phyloP scores from a whole-genome alignment of 2,329 filamentous ascomycete genomes.

The Pseudocercospora macadamiae region DNA sequence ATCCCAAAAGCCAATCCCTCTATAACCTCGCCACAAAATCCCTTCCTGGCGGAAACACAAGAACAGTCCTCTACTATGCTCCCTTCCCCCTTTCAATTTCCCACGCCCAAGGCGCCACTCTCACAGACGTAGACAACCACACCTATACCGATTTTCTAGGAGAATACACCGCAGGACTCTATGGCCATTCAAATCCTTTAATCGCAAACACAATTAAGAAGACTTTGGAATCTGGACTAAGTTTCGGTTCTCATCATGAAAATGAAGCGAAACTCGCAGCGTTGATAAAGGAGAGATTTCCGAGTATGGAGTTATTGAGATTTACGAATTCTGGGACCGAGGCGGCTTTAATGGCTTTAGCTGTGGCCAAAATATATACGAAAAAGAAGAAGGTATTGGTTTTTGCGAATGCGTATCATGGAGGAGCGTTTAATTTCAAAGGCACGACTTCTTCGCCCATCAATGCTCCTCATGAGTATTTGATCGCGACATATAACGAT shows the following conservation, averaged over 20 bases:
- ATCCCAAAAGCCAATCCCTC: constrained; percentile 22
- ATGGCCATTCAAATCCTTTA: constrained; percentile 64
- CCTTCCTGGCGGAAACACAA: constrained; percentile 44
- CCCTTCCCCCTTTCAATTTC: constrained; percentile 44
- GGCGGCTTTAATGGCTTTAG: constrained; percentile 63
- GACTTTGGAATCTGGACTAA: constrained; percentile 55
- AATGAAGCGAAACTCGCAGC: constrained; percentile 58
- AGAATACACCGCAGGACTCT: constrained; percentile 68
- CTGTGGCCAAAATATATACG: constrained; percentile 55
- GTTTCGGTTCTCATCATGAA: constrained; percentile 56
- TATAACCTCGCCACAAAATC: constrained; percentile 37
- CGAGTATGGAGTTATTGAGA: constrained; percentile 56
- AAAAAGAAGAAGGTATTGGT: constrained; percentile 52
- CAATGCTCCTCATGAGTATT: constrained; percentile 56
- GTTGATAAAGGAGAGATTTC: constrained; percentile 58
- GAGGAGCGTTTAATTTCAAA: constrained; percentile 55
- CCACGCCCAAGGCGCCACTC: constrained; percentile 32
- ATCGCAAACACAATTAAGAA: constrained; percentile 56
- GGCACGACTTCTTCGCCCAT: constrained; percentile 19
- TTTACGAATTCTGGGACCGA: constrained; percentile 70
- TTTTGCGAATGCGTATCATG: constrained; percentile 58
- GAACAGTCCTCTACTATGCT: constrained; percentile 40
- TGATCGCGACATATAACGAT: constrained; percentile 67
- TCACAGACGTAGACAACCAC: constrained; percentile 37
- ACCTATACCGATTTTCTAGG: constrained; percentile 63